Conservation (phyloP, 768 basidiomycete species). For the Suillus subaureus region DNA sequence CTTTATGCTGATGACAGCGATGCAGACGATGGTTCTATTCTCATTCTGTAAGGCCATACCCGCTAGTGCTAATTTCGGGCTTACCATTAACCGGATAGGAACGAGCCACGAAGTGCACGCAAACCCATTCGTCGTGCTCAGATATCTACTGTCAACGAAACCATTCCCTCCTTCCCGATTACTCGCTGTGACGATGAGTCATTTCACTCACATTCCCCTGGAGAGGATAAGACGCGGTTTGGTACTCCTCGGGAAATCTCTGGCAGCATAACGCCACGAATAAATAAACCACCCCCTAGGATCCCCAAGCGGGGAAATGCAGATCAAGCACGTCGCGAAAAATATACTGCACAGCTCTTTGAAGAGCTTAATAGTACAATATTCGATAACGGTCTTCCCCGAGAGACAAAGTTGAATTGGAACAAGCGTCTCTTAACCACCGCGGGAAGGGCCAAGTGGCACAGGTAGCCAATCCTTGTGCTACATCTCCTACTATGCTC, state of each 20-base stretch:
- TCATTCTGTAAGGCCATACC: conserved; percentile 36
- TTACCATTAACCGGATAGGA: conserved; percentile 23
- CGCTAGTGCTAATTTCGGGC: conserved; percentile 6
- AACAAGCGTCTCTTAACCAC: conserved; percentile 66
- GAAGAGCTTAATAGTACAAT: conserved; percentile 57
- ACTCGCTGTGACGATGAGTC: neutral
- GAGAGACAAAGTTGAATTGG: conserved; percentile 62
- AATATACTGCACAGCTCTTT: conserved; percentile 64
- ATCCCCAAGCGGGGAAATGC: conserved; percentile 44
- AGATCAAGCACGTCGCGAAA: conserved; percentile 46
- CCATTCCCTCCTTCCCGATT: neutral
- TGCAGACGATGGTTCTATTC: conserved; percentile 40
- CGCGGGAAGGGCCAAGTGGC: conserved; percentile 70
- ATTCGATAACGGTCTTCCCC: conserved; percentile 57
- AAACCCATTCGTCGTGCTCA: conserved; percentile 42
- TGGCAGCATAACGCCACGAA: conserved; percentile 13
- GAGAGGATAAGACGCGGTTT: neutral
- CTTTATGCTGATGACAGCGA: conserved; percentile 35
- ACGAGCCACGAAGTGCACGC: conserved; percentile 52
- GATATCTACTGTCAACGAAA: neutral
- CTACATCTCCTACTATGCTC: neutral
- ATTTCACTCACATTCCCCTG: conserved; percentile 10
- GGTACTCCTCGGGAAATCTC: conserved; percentile 6
- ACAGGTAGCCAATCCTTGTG: conserved; percentile 42
- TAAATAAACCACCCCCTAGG: conserved; percentile 21